Evolutionary conservation across 2,329 filamentous ascomycete genomes (phyloP).

Genomic region (Neospermospora avenae): DNA sequence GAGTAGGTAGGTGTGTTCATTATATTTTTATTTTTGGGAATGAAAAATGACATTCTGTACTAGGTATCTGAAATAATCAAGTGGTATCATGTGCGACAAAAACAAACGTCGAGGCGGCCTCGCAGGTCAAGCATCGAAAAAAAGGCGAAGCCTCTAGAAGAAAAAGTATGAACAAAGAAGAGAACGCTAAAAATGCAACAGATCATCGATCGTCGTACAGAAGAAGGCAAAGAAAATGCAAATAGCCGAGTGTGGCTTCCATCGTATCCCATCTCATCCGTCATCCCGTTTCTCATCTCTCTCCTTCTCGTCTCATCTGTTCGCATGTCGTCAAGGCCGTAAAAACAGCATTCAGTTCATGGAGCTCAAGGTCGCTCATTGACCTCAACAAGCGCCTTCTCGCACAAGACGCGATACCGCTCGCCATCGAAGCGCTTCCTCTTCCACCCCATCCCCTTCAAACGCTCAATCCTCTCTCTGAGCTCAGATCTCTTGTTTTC

Average conservation of each 20-base stretch:
- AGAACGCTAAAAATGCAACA: too few species aligned
- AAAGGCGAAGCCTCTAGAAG: too few species aligned
- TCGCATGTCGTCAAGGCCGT: background rate
- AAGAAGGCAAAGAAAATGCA: too few species aligned
- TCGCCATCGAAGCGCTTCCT: constrained; percentile 27
- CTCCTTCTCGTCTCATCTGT: background rate
- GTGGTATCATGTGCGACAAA: background rate
- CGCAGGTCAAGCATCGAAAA: too few species aligned
- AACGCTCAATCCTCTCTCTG: constrained; percentile 18
- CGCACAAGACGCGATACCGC: constrained; percentile 29
- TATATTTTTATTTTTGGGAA: too few species aligned
- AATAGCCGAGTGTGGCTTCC: too few species aligned
- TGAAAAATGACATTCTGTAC: too few species aligned
- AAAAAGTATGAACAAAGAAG: too few species aligned
- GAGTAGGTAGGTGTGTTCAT: too few species aligned
- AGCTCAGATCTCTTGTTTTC: constrained; percentile 18
- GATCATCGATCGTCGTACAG: too few species aligned
- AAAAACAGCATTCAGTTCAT: background rate
- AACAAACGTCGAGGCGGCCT: background rate
- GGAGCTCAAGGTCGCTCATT: constrained; percentile 6
- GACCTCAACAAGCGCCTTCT: constrained; percentile 26
- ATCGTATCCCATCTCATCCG: too few species aligned
- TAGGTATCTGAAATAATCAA: background rate
- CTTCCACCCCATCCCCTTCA: constrained; percentile 24
- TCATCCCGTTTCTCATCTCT: too few species aligned